Evolutionary conservation across 2,329 filamentous ascomycete genomes (phyloP).

Genomic region (Endothia cerciana): DNA sequence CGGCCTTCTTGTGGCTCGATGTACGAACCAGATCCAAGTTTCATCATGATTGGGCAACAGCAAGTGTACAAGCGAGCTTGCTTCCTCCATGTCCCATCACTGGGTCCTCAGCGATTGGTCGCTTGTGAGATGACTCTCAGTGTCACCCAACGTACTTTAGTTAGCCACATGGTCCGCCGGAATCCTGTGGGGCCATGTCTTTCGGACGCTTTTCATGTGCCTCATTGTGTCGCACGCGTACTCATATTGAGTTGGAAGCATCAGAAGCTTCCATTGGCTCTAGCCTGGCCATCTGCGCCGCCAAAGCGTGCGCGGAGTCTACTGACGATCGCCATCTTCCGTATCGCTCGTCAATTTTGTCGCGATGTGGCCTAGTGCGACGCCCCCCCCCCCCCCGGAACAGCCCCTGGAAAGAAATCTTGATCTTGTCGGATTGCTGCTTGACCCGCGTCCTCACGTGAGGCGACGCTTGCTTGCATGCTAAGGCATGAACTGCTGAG

Average conservation of each 20-base stretch:
- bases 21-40: constrained; percentile 3
- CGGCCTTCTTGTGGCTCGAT: constrained; percentile 14
- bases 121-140: background rate
- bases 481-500: constrained; percentile 2
- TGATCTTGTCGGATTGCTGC: background rate
- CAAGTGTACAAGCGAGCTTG: constrained; percentile 11
- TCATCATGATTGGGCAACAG: constrained; percentile 2
- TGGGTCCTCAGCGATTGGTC: background rate
- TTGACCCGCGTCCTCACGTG: background rate
- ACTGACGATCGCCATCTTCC: constrained; percentile 5
- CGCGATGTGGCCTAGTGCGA: constrained; percentile 43
- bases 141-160: background rate
- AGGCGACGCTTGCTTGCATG: constrained; percentile 1
- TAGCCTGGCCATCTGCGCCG: background rate
- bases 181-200: background rate
- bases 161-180: background rate
- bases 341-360: constrained; percentile 44
- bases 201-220: background rate
- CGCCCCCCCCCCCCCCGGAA: constrained; percentile 19
- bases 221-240: constrained; percentile 10
- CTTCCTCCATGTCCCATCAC: background rate
- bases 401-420: background rate
- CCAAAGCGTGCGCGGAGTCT: background rate
- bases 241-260: background rate
- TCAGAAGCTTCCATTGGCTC: constrained; percentile 1